Evolutionary conservation across 257 asterid genomes (phyloP).

Genomic region (Solanum dulcamara): DNA sequence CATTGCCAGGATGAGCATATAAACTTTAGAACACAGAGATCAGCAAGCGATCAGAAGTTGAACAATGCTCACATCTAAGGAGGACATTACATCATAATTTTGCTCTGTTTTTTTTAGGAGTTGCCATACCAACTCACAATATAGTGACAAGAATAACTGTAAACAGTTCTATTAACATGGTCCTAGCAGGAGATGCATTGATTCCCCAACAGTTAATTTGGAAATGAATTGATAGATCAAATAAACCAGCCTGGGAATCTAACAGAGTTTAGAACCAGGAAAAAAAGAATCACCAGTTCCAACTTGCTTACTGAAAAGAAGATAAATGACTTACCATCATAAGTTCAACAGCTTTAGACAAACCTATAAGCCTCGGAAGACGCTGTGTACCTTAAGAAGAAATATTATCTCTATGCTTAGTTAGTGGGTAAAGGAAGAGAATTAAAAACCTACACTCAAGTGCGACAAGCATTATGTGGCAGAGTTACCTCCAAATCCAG

Average conservation of each 20-base stretch:
- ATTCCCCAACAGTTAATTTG: not conserved
- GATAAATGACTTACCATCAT: constrained; percentile 59
- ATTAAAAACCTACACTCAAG: not conserved
- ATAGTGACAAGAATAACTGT: not conserved
- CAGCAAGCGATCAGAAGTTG: not conserved
- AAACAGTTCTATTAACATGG: not conserved
- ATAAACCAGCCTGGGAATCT: not conserved
- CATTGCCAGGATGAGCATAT: not conserved
- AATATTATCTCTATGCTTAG: not conserved
- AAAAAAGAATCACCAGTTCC: not conserved
- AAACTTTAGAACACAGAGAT: not conserved
- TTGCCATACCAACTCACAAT: not conserved
- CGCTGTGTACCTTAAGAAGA: constrained; percentile 74
- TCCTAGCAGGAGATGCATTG: not conserved
- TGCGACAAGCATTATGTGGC: not conserved
- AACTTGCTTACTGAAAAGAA: not conserved
- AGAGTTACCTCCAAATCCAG: constrained; percentile 85
- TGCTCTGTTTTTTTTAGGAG: not conserved
- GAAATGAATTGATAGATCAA: not conserved
- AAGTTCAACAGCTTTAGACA: constrained; percentile 73
- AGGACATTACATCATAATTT: not conserved
- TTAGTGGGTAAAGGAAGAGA: not conserved
- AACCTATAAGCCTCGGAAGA: constrained; percentile 90
- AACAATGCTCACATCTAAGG: not conserved
- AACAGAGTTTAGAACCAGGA: not conserved